phyloP scores from a whole-genome alignment of 306 rosid species.

The Luffa aegyptiaca region DNA sequence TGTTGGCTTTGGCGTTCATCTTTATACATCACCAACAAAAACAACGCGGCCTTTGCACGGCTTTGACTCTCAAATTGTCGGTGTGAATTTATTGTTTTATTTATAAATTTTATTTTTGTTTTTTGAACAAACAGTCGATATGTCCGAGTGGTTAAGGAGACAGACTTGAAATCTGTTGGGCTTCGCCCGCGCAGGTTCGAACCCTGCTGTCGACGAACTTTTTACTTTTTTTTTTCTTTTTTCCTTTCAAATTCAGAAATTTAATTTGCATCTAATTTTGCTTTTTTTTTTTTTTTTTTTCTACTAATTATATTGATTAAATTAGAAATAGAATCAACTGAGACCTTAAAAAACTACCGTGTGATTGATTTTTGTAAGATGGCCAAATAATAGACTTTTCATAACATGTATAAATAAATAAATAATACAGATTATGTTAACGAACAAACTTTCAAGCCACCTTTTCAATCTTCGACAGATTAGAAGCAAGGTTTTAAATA shows the following conservation, averaged over 20 bases:
- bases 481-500: no score
- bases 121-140: background rate
- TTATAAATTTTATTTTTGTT: no score
- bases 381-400: no score
- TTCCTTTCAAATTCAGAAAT: background rate
- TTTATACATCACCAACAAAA: background rate
- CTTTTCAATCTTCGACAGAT: no score
- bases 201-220: constrained; percentile 7
- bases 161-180: constrained; percentile 5
- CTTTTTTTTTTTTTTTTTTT: no score
- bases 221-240: background rate
- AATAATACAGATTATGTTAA: no score
- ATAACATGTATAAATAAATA: no score
- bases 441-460: no score
- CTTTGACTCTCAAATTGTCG: background rate
- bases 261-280: background rate
- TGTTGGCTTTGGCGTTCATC: background rate
- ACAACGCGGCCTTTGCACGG: background rate
- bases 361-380: no score
- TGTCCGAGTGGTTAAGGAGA: constrained; percentile 5
- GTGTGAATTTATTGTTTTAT: background rate
- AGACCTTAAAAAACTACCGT: no score
- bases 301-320: no score
- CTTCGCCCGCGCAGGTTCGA: constrained; percentile 8
- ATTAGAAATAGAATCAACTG: no score